Conservation (phyloP, 306 rosid species). For the Quercus wislizeni region DNA sequence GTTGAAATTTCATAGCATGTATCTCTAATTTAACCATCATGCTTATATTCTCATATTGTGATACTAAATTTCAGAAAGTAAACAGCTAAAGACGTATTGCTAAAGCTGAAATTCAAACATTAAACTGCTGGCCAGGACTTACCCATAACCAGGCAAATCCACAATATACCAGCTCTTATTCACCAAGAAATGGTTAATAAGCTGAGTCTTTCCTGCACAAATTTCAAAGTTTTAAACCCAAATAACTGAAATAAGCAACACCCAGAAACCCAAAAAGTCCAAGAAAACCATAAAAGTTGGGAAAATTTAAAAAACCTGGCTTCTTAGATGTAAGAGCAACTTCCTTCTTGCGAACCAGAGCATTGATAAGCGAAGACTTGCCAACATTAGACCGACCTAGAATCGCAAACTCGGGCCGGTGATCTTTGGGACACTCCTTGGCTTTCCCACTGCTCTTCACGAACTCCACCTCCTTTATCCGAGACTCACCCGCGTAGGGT, state of each 20-base stretch:
- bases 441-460: slow-evolving; percentile 78
- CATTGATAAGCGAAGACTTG: slow-evolving; percentile 86
- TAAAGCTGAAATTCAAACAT: background rate
- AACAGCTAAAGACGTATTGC: background rate
- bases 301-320: slow-evolving; percentile 49
- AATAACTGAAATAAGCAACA: background rate
- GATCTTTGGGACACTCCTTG: slow-evolving; percentile 73
- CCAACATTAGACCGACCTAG: slow-evolving; percentile 96
- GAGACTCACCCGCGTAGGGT: slow-evolving; percentile 83
- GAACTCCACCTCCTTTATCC: slow-evolving; percentile 72
- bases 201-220: slow-evolving; percentile 84
- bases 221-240: background rate
- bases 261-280: background rate
- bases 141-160: slow-evolving; percentile 98
- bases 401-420: slow-evolving; percentile 77
- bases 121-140: slow-evolving; percentile 3
- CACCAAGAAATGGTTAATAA: slow-evolving; percentile 90
- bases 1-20: no score
- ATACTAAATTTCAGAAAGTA: background rate
- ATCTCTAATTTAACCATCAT: background rate
- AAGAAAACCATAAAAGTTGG: background rate
- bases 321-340: slow-evolving; percentile 91
- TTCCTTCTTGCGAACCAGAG: slow-evolving; percentile 83
- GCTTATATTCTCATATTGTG: background rate
- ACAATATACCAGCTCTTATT: slow-evolving; percentile 90